Percentiles rank a stretch among this genome's conserved stretches.
Evolutionary conservation across 257 asterid species (phyloP).

Genomic region (Salvia rosmarinus): DNA sequence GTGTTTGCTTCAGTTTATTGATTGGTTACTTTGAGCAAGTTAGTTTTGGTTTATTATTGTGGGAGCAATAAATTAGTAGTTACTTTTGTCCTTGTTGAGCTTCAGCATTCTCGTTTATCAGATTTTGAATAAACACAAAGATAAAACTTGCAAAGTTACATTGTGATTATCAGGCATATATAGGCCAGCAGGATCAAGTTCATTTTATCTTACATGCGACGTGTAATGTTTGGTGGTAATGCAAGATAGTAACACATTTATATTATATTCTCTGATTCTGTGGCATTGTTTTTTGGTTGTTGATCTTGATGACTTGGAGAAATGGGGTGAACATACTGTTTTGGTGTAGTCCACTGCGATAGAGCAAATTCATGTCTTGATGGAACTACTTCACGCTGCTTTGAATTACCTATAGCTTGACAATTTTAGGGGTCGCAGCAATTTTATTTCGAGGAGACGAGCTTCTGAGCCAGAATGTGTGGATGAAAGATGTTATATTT

Average conservation of each 20-base stretch:
- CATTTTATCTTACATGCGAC: not conserved
- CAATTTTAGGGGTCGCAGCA: slow-evolving; percentile 1
- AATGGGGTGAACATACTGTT: not conserved
- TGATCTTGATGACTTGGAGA: slow-evolving; percentile 9
- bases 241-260: not conserved
- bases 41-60: not conserved
- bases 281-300: not conserved
- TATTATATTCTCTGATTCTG: not conserved
- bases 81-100: not conserved
- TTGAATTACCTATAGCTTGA: not conserved
- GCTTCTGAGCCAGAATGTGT: not conserved
- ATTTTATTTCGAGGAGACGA: not conserved
- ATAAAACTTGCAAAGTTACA: not conserved
- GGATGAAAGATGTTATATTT: not conserved
- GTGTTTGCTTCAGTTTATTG: not conserved
- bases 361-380: not conserved
- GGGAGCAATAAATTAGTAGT: not conserved
- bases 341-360: not conserved
- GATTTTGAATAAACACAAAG: not conserved
- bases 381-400: not conserved
- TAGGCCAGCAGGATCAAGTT: not conserved
- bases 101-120: not conserved
- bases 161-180: not conserved
- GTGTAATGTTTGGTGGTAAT: not conserved
- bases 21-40: not conserved